Evolutionary conservation across 129 eudicot genomes (phyloP).

Genomic region (Tanacetum coccineum): DNA sequence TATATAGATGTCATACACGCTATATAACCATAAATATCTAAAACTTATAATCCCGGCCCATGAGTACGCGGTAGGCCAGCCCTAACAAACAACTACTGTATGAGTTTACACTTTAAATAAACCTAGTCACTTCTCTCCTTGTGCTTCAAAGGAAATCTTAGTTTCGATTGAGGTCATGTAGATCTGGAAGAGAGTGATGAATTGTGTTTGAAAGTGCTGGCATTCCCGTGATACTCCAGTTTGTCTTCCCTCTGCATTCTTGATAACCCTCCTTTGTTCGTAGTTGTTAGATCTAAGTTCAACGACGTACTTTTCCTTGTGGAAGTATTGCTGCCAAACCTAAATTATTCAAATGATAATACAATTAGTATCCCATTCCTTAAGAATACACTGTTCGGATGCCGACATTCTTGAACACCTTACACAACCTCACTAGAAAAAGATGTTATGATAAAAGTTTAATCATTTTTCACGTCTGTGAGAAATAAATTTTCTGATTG

Average conservation of each 20-base stretch:
- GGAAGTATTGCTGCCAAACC: conserved; percentile 39
- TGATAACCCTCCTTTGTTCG: conserved; percentile 14
- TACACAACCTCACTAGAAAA: too few species aligned
- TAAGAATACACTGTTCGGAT: background rate
- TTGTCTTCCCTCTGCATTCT: background rate
- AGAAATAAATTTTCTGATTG: too few species aligned
- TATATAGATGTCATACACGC: too few species aligned
- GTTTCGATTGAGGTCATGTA: background rate
- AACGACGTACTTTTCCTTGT: conserved; percentile 35
- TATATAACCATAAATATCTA: too few species aligned
- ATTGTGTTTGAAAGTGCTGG: conserved; percentile 5
- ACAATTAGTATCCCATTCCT: background rate
- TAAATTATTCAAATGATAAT: background rate
- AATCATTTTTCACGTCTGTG: too few species aligned
- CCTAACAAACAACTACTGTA: too few species aligned
- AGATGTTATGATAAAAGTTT: too few species aligned
- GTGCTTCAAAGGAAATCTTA: background rate
- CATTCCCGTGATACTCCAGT: conserved; percentile 3
- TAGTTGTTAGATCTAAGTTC: conserved; percentile 34
- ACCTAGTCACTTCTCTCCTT: background rate
- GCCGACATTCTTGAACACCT: too few species aligned
- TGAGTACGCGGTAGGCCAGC: too few species aligned
- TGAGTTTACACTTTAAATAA: too few species aligned
- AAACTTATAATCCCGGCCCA: too few species aligned
- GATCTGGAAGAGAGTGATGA: conserved; percentile 22